Conservation (phyloP, 2,329 filamentous ascomycete species). For the Hymenoscyphus repandus region DNA sequence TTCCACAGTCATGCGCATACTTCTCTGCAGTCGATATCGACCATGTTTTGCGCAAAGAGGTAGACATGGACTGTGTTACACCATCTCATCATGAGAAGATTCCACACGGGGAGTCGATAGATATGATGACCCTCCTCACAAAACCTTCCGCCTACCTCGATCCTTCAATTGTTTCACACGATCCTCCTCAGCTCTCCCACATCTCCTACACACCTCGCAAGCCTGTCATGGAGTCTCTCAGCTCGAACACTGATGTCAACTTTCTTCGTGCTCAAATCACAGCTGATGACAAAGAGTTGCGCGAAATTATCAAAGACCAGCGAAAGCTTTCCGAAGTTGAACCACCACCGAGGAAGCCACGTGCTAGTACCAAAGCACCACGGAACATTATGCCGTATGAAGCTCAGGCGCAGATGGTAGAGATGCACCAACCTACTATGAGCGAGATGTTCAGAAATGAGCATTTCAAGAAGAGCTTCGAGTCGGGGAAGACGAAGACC, state of each 20-base stretch:
- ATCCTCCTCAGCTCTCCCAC: constrained; percentile 52
- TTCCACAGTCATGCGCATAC: constrained; percentile 90
- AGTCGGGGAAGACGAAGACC: constrained; percentile 13
- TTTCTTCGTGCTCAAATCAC: constrained; percentile 86
- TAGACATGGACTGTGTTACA: constrained; percentile 95
- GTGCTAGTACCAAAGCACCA: neutral
- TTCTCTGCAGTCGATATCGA: constrained; percentile 96
- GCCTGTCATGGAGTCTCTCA: constrained; percentile 74
- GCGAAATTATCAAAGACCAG: constrained; percentile 60
- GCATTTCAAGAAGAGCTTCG: constrained; percentile 14
- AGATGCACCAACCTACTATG: constrained; percentile 15
- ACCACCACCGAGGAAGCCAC: constrained; percentile 11
- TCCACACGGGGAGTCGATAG: constrained; percentile 77
- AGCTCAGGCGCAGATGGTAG: constrained; percentile 20
- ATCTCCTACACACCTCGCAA: constrained; percentile 66
- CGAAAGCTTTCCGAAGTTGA: constrained; percentile 15
- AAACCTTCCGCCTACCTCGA: constrained; percentile 67
- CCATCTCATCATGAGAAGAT: constrained; percentile 78
- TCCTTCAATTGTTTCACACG: constrained; percentile 49
- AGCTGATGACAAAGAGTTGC: constrained; percentile 66
- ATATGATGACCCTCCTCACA: constrained; percentile 71
- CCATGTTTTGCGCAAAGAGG: constrained; percentile 92
- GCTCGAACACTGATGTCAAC: constrained; percentile 39
- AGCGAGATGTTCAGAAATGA: constrained; percentile 18
- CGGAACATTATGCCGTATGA: constrained; percentile 24